phyloP scores from a whole-genome alignment of 164 flowering plant genomes.

The Piper betle region DNA sequence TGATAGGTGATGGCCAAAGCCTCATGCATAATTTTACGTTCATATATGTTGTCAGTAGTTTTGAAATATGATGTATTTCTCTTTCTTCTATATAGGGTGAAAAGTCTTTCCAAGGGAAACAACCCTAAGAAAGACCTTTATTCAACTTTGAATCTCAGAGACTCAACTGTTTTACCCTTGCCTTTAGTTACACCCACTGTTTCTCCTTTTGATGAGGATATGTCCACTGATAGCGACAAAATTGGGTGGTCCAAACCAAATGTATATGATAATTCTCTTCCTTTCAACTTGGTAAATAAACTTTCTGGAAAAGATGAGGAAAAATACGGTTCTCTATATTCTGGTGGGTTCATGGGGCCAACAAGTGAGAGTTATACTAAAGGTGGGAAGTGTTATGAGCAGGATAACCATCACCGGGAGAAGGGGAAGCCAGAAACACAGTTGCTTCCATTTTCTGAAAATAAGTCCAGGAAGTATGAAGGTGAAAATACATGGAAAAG shows the following conservation, averaged over 20 bases:
- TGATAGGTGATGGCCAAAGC: conserved; percentile 46
- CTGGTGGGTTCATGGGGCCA: conserved; percentile 24
- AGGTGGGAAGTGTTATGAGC: conserved; percentile 30
- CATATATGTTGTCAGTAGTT: not conserved
- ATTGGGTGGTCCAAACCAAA: conserved; percentile 35
- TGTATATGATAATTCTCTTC: conserved; percentile 30
- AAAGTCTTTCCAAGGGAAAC: conserved; percentile 76
- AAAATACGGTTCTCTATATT: conserved; percentile 15
- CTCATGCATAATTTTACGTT: not conserved
- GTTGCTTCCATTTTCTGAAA: conserved; percentile 18
- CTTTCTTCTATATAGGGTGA: conserved; percentile 35
- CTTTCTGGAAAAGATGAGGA: conserved; percentile 28
- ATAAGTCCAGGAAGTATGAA: conserved; percentile 25
- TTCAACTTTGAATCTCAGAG: conserved; percentile 35
- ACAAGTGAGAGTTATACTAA: conserved; percentile 13
- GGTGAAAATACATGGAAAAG: not conserved
- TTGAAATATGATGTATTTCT: not conserved
- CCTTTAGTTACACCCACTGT: conserved; percentile 38
- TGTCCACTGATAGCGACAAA: conserved; percentile 25
- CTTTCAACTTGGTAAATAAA: conserved; percentile 32
- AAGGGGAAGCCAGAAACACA: conserved; percentile 21
- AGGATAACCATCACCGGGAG: conserved; percentile 31
- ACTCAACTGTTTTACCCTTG: conserved; percentile 30
- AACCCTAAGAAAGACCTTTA: conserved; percentile 41
- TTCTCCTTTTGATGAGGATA: conserved; percentile 32